A percentile compares a stretch with the other conserved stretches of the same genome.
phyloP scores from a whole-genome alignment of 305 asterid species.

The Rubia peregrina region DNA sequence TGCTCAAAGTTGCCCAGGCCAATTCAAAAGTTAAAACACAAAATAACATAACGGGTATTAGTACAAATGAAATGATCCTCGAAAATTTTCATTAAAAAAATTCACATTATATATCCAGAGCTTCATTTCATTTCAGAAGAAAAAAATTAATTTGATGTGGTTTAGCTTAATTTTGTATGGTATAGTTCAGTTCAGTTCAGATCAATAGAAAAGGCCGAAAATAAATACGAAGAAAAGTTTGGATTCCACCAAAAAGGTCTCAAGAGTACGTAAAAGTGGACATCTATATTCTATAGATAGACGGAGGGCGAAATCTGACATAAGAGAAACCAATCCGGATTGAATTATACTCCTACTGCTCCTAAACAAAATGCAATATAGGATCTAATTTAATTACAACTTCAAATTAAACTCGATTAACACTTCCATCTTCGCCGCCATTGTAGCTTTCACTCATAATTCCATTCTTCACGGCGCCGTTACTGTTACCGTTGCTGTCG shows the following conservation, averaged over 20 bases:
- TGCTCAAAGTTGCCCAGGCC: no score
- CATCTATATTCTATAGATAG: background rate
- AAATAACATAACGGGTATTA: no score
- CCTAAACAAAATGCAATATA: background rate
- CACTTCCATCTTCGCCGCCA: background rate
- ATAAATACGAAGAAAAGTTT: background rate
- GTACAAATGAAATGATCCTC: no score
- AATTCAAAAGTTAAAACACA: no score
- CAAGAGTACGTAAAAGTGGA: background rate
- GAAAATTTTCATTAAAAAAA: no score
- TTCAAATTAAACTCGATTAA: background rate
- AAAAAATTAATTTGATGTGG: no score
- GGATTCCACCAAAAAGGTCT: background rate
- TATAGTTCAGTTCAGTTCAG: no score
- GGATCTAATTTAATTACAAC: background rate
- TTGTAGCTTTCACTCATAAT: background rate
- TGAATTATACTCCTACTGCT: background rate
- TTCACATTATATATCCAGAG: no score
- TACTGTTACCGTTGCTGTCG: background rate
- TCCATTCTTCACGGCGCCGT: slow-evolving; percentile 19
- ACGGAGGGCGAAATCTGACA: background rate
- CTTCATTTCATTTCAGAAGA: no score
- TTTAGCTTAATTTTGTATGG: no score
- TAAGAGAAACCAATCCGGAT: background rate
- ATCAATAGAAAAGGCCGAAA: no score